Base-by-base conservation (phyloP, 495 filamentous ascomycete genomes). In the Pyrenula aspistea region DNA sequence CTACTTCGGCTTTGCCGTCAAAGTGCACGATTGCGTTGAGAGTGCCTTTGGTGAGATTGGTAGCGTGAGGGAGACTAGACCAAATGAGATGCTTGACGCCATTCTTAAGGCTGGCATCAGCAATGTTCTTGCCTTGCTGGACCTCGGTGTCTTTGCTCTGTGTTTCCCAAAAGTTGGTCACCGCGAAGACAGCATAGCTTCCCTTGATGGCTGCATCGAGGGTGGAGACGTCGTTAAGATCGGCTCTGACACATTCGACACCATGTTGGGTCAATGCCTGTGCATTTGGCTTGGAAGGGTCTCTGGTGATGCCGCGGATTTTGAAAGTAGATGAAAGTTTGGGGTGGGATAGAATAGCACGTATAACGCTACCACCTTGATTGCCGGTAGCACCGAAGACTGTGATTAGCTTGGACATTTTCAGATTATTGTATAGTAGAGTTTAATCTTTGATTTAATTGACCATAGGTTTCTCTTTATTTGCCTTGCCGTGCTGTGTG, bases 1-100 rank as follows among this genome's bases (percentile, higher is more conserved):
- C 83, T 10, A 86, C 72, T 1, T 71, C 57, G 21, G 81, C 80
- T 64, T 86, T 87, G 57, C 62, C 60, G 64, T 86, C 83, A 60
- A 85, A 88, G 64, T 85, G 82, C 24, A 72, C 65, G 24, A 86
- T 75, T 55, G 80, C 62, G n/a, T 65, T 54, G 11, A 72, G 51
- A 2, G 56, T 57, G 0, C 69, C 62, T 20, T 71, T 61, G 0
- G 57, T 70, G 24, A 71, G 62, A 55, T 75, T 64, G 23, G 62
- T 68, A 3, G 66, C 62, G 49, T 67, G 55, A 1, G 58, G 60
- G 22, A 73, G 59, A 12, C 62, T 65, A n/a, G 58, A 62, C 42
- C 48, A 62, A 54, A 71, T 63, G 20, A 73, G 57, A 22, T 63
- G 58, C 53, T 31, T 2, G 52, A 55, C 49, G 53, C 64, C 63